phyloP scores from a whole-genome alignment of 345 rosid genomes.

The Salix exigua region DNA sequence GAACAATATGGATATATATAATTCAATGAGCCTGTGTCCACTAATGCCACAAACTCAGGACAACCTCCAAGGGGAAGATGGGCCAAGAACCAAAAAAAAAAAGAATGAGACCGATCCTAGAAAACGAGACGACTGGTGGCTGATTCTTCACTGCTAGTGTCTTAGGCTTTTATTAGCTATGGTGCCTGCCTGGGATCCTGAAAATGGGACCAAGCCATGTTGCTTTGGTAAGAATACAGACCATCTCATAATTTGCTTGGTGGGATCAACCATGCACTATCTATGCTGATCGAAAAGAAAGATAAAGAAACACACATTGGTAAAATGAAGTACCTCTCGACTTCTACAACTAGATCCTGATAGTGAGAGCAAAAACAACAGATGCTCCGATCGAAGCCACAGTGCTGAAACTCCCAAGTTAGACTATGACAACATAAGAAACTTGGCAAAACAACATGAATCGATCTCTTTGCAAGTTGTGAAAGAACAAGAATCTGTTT shows the following conservation, averaged over 20 bases:
- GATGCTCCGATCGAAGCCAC: neutral
- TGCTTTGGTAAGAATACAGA: conserved; percentile 80
- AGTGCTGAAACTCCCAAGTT: neutral
- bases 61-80: too few species aligned
- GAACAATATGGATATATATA: too few species aligned
- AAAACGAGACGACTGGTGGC: conserved; percentile 69
- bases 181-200: conserved; percentile 67
- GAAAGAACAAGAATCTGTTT: neutral
- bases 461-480: neutral
- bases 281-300: conserved; percentile 53
- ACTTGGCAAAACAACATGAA: neutral
- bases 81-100: too few species aligned
- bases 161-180: conserved; percentile 62
- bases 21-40: too few species aligned
- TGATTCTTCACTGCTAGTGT: conserved; percentile 40
- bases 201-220: conserved; percentile 93
- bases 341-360: neutral
- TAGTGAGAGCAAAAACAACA: neutral
- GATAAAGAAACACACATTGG: neutral
- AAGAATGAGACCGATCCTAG: conserved; percentile 27
- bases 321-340: neutral
- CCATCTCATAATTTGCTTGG: conserved; percentile 60
- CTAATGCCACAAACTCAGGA: too few species aligned
- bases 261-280: conserved; percentile 62
- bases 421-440: neutral